These are phyloP conservation scores for Leccinellum albellum DNA, from an alignment of 768 basidiomycete species.

Conservation along the genomic window DNA sequence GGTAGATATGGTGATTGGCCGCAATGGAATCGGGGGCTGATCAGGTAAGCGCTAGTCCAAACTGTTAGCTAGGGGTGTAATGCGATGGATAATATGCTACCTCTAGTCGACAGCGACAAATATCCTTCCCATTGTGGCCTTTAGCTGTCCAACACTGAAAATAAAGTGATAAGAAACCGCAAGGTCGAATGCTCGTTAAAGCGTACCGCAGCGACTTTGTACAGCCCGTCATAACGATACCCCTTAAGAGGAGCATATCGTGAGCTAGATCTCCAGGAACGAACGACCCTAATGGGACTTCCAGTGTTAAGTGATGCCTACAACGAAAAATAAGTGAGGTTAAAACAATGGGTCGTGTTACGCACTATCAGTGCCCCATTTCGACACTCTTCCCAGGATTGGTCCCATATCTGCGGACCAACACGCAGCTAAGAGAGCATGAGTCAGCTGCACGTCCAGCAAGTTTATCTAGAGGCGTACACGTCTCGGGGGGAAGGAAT, in stretches of 20 bases:
- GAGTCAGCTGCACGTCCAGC: background rate
- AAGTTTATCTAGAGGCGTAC: conserved; percentile 13
- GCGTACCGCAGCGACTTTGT: conserved; percentile 21
- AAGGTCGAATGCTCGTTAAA: background rate
- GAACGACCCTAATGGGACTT: conserved; percentile 25
- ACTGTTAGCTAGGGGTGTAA: background rate
- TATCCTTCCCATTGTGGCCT: conserved; percentile 8
- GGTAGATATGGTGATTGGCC: background rate
- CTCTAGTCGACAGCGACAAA: conserved; percentile 29
- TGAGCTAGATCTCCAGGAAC: conserved; percentile 19
- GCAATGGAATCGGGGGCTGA: conserved; percentile 23
- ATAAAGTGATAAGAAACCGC: background rate
- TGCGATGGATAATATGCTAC: background rate
- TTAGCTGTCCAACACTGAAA: conserved; percentile 21
- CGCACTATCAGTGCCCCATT: conserved; percentile 23
- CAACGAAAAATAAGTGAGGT: background rate
- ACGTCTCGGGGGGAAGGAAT: conserved; percentile 15
- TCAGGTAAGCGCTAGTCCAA: conserved; percentile 22
- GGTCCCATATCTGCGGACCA: conserved; percentile 23
- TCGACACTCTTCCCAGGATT: conserved; percentile 13
- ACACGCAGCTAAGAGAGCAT: conserved; percentile 7
- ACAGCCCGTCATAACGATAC: conserved; percentile 31
- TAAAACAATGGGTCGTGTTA: background rate
- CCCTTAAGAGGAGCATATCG: conserved; percentile 25
- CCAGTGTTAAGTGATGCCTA: conserved; percentile 22